Base-by-base conservation (phyloP, 345 rosid genomes). In the Eucalyptus polyanthemos region DNA sequence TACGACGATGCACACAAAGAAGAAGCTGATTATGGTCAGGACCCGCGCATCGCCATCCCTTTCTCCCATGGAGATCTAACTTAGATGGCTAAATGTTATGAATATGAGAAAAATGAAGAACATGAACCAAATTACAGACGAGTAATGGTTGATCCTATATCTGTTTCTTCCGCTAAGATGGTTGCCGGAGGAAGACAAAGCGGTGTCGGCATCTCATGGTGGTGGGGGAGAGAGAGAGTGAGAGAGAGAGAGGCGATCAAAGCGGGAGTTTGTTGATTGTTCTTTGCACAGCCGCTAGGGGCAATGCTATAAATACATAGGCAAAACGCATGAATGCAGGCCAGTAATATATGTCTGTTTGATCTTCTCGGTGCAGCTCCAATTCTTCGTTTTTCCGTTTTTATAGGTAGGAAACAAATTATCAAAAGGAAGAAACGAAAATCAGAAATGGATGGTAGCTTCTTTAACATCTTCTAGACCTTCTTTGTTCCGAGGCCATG, bases 21-120 rank as follows among this genome's bases (percentile, higher is more conserved):
- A 94, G 10, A 95, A 89, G 83, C 80, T 31, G 15, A 93, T 81
- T 89, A 94, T 87, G 15, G 93, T 25, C 89, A 90, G 93, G 72
- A 96, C 90, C 90, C 93, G 89, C 51, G 90, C 88, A 90, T 95
- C 96, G 86, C 95, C 93, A 92, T 90, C 88, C 88, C 95, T 94
- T 54, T 94, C 94, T 93, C 87, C 88, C 89, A 85, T 88, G 12
- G 83, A 76, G 22, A 76, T 76, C 47, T 40, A 76, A 76, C 83
- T 76, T 6, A 76, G 51, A 87, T 37, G 72, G 42, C 40, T 9
- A 16, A 87, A 87, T 24, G 25, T 76, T 76, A 21, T 37, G 47
- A 19, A 69, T 69, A 69, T 11, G 11, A 69, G 81, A 17, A 76
- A 76, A 21, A 37, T 13, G 29, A 40, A 76, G 83, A 76, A 76